A percentile compares a stretch with the other conserved stretches of the same genome.
Evolutionary conservation across 805 yeast species (phyloP).

Genomic region (Wickerhamomyces tratensis): DNA sequence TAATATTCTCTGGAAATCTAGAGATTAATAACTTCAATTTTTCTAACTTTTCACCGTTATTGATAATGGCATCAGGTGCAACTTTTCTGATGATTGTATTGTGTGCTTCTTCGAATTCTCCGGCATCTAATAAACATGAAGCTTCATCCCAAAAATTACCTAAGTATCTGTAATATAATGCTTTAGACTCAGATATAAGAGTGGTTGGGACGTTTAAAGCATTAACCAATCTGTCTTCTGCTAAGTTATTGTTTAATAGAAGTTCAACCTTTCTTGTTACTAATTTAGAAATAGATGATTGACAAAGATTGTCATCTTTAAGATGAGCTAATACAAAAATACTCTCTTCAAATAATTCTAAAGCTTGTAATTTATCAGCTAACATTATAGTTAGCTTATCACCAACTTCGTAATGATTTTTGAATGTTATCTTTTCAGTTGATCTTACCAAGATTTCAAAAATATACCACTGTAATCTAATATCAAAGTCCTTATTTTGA

Average conservation of each 20-base stretch:
- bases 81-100: constrained; percentile 39
- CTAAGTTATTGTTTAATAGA: constrained; percentile 6
- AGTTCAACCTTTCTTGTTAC: constrained; percentile 17
- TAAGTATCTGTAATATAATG: constrained; percentile 38
- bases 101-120: constrained; percentile 55
- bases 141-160: constrained; percentile 53
- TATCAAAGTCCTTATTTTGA: constrained; percentile 18
- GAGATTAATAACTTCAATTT: constrained; percentile 27
- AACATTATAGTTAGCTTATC: constrained; percentile 31
- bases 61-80: constrained; percentile 65
- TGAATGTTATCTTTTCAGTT: constrained; percentile 16
- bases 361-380: constrained; percentile 40
- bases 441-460: constrained; percentile 32
- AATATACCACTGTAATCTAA: constrained; percentile 42
- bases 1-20: constrained; percentile 32
- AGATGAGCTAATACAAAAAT: constrained; percentile 56
- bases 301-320: constrained; percentile 33
- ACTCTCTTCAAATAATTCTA: constrained; percentile 47
- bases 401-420: constrained; percentile 14
- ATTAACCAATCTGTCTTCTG: constrained; percentile 26
- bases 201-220: constrained; percentile 37
- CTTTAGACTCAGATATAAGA: constrained; percentile 47
- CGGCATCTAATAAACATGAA: constrained; percentile 51
- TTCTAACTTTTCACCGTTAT: constrained; percentile 24
- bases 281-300: constrained; percentile 25